Conservation (phyloP, 1,284 basidiomycete species). For the Microstroma glucosiphilum region DNA sequence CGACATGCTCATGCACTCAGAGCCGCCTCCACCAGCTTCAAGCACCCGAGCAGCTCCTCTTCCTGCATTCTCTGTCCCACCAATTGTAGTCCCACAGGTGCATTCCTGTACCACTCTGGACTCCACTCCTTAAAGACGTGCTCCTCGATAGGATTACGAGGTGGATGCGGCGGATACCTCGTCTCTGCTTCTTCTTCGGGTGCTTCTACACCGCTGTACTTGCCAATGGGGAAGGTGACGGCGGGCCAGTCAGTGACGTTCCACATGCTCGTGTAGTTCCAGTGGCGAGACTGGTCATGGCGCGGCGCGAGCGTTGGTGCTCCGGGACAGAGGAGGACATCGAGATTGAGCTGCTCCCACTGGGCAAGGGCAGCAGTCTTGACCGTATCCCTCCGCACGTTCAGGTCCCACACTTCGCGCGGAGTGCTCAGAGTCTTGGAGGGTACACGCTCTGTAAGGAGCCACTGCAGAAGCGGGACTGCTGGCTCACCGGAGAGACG, state of each 20-base stretch:
- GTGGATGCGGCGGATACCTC: neutral
- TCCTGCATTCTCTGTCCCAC: neutral
- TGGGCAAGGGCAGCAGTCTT: neutral
- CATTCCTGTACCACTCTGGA: neutral
- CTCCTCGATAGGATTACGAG: neutral
- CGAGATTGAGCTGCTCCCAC: neutral
- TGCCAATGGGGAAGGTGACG: neutral
- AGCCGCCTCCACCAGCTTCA: constrained; percentile 2
- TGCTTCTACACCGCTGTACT: neutral
- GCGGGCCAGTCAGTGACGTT: neutral
- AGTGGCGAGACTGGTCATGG: neutral
- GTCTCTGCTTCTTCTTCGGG: neutral
- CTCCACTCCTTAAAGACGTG: neutral
- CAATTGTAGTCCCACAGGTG: neutral
- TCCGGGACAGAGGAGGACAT: neutral
- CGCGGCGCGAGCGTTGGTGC: neutral
- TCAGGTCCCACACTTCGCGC: neutral
- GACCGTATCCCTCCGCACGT: neutral
- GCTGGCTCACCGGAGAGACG: too few species aligned
- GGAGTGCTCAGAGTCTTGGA: neutral
- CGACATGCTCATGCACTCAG: too few species aligned
- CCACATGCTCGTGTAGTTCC: neutral
- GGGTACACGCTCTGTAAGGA: too few species aligned
- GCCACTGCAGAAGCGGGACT: too few species aligned
- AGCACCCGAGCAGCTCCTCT: neutral